Evolutionary conservation across 345 rosid genomes (phyloP).

Genomic region (Eucalyptus tenuipes): DNA sequence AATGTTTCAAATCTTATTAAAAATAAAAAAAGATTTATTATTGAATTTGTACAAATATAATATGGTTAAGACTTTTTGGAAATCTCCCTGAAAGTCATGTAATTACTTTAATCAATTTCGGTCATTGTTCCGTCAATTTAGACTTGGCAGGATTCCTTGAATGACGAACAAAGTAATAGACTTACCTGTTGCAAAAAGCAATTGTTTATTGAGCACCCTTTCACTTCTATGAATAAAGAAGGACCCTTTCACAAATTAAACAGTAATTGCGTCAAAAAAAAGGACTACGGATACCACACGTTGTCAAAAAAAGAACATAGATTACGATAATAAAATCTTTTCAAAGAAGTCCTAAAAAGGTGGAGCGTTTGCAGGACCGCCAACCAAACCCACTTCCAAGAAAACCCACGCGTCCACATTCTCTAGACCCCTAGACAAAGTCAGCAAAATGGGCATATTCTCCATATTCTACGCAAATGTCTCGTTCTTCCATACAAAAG

Average conservation of each 20-base stretch:
- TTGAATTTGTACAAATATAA: background rate
- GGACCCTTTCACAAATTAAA: background rate
- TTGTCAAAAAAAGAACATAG: background rate
- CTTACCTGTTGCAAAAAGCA: background rate
- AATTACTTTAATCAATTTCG: background rate
- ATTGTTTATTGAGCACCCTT: background rate
- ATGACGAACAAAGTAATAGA: background rate
- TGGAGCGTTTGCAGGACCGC: background rate
- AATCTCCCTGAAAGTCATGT: background rate
- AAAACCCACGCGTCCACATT: background rate
- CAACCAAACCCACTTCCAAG: background rate
- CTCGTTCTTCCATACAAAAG: background rate
- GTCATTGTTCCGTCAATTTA: background rate
- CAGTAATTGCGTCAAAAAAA: background rate
- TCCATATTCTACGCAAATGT: background rate
- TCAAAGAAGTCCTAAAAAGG: background rate
- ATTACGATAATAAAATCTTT: background rate
- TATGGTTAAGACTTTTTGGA: background rate
- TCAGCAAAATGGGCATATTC: background rate
- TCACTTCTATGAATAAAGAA: background rate
- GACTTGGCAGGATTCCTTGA: background rate
- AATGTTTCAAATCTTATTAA: too few relatives aligned
- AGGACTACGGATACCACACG: background rate
- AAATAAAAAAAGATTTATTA: too few relatives aligned
- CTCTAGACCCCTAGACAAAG: background rate